These are phyloP conservation scores for Cladosporium velox DNA, from an alignment of 2,329 filamentous ascomycete species.

Conservation along the genomic window DNA sequence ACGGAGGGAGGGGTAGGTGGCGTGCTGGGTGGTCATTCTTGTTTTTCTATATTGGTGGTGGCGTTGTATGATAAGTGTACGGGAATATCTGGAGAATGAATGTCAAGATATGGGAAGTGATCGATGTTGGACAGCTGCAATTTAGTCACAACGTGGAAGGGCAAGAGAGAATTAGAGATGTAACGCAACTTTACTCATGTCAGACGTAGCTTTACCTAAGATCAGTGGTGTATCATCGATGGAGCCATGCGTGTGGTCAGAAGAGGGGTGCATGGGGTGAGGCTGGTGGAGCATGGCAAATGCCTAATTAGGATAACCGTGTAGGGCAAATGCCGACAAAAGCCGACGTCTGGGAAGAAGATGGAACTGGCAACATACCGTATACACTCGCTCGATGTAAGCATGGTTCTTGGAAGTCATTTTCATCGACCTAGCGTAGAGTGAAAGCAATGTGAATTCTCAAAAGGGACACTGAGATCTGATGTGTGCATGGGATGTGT, in stretches of 20 bases:
- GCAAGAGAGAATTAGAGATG: not conserved
- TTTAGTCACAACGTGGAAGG: not conserved
- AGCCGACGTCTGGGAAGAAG: not conserved
- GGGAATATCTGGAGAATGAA: not conserved
- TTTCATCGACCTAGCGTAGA: not conserved
- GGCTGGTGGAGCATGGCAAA: not conserved
- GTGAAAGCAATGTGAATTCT: not conserved
- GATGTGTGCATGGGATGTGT: not conserved
- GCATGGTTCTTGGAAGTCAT: not conserved
- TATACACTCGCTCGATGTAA: not conserved
- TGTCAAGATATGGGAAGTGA: not conserved
- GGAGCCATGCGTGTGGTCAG: constrained; percentile 1
- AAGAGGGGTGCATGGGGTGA: constrained; percentile 3
- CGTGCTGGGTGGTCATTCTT: constrained; percentile 22
- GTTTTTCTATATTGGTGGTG: not conserved
- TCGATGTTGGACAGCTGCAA: not conserved
- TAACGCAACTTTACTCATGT: not conserved
- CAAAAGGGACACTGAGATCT: not conserved
- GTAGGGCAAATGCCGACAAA: constrained; percentile 5
- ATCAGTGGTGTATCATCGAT: not conserved
- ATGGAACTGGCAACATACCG: too few species aligned
- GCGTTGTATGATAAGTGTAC: not conserved
- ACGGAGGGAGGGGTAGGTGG: constrained; percentile 43
- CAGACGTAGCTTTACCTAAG: not conserved
- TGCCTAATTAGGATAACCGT: not conserved